phyloP scores from a whole-genome alignment of 2,329 filamentous ascomycete species.

The Epichloe elymi region DNA sequence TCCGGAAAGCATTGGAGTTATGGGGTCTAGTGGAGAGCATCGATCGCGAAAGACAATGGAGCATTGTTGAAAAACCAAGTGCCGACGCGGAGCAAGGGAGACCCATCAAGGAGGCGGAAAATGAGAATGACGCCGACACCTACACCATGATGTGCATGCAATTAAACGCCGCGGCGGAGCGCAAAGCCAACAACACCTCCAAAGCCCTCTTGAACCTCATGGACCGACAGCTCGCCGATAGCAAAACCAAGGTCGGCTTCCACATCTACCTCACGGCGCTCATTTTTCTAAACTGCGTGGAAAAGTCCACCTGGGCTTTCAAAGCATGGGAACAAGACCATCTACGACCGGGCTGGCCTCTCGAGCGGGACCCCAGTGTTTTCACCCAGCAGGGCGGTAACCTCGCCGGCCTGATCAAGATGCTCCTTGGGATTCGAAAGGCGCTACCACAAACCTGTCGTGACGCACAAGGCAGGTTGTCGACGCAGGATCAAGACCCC shows the following conservation, averaged over 20 bases:
- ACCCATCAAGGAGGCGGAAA: slow-evolving; percentile 35
- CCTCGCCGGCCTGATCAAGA: slow-evolving; percentile 44
- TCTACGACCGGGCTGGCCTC: slow-evolving; percentile 46
- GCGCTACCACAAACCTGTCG: slow-evolving; percentile 41
- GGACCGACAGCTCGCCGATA: slow-evolving; percentile 47
- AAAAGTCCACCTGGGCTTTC: slow-evolving; percentile 57
- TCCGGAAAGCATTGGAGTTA: slow-evolving; percentile 46
- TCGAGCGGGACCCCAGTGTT: slow-evolving; percentile 40
- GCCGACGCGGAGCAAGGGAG: slow-evolving; percentile 27
- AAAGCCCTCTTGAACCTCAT: slow-evolving; percentile 45
- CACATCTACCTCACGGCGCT: slow-evolving; percentile 48
- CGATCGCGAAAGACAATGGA: slow-evolving; percentile 50
- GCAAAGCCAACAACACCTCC: slow-evolving; percentile 47
- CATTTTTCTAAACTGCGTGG: slow-evolving; percentile 51
- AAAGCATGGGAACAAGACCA: slow-evolving; percentile 54
- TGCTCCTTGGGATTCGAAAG: slow-evolving; percentile 48
- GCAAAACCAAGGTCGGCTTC: slow-evolving; percentile 45
- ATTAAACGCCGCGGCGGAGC: slow-evolving; percentile 50
- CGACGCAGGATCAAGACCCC: slow-evolving; percentile 33
- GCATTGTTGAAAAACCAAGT: slow-evolving; percentile 35
- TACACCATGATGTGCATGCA: slow-evolving; percentile 52
- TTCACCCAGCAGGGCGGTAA: slow-evolving; percentile 48
- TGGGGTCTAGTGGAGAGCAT: slow-evolving; percentile 55
- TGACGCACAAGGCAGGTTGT: slow-evolving; percentile 33
- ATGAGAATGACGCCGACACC: slow-evolving; percentile 38